phyloP scores from a whole-genome alignment of 169 alveolate species.

The Cystoisospora suis region DNA sequence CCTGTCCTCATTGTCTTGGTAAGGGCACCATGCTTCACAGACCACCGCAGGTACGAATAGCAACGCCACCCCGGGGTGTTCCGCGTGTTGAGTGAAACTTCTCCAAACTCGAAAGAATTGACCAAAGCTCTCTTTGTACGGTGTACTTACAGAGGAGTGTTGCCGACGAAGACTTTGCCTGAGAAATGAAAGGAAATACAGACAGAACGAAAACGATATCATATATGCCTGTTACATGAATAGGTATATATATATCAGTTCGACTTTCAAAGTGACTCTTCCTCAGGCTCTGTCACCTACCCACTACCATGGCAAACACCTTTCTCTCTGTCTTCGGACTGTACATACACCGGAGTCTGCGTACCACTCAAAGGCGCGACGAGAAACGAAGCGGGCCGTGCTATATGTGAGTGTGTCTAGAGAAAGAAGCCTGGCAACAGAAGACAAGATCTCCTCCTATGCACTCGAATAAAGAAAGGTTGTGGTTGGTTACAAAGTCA shows the following conservation, averaged over 20 bases:
- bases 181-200: not conserved
- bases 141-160: slow-evolving; percentile 15
- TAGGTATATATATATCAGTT: not conserved
- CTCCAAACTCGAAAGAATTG: no score
- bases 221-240: not conserved
- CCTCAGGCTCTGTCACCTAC: no score
- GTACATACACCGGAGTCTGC: not conserved
- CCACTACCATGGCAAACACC: not conserved
- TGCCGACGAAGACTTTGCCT: slow-evolving; percentile 24
- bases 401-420: not conserved
- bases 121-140: no score
- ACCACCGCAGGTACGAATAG: no score
- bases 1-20: no score
- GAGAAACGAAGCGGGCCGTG: not conserved
- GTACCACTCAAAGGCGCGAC: not conserved
- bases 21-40: no score
- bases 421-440: no score
- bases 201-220: not conserved
- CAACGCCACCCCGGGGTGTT: no score
- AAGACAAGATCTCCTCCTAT: no score
- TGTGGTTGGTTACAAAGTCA: no score
- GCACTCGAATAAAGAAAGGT: no score
- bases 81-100: no score
- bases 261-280: not conserved
- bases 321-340: not conserved